These are phyloP conservation scores for Myxozyma vanderwaltii DNA, from an alignment of 805 yeast species.

Conservation along the genomic window DNA sequence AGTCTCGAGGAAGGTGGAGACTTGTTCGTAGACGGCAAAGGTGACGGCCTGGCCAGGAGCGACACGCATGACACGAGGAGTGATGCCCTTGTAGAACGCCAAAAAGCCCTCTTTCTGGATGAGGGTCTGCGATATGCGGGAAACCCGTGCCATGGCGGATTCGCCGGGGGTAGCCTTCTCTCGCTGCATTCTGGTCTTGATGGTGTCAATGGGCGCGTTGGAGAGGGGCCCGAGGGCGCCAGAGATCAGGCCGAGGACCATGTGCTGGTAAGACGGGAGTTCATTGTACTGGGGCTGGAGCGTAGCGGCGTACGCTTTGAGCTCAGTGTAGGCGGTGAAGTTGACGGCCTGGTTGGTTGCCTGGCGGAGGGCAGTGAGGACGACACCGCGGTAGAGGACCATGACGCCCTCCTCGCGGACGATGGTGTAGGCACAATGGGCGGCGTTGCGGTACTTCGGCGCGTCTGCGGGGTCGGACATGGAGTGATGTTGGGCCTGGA, in stretches of 20 bases:
- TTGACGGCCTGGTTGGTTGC: conserved; percentile 98
- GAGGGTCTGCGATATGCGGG: conserved; percentile 76
- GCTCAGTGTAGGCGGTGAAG: conserved; percentile 88
- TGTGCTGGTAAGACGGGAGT: conserved; percentile 93
- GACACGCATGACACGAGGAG: conserved; percentile 98
- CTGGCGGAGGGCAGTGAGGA: conserved; percentile 95
- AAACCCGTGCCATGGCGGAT: conserved; percentile 75
- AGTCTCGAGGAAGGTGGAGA: conserved; percentile 62
- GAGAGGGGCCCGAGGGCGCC: conserved; percentile 98
- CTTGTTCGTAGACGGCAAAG: conserved; percentile 91
- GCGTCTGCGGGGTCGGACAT: conserved; percentile 72
- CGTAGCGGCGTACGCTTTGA: conserved; percentile 69
- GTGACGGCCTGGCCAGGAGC: conserved; percentile 99
- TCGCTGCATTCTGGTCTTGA: conserved; percentile 94
- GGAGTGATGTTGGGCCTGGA: conserved; percentile 93
- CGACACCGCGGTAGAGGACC: conserved; percentile 90
- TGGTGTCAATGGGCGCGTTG: conserved; percentile 96
- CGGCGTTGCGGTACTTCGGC: conserved; percentile 89
- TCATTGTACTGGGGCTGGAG: conserved; percentile 54
- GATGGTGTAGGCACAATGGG: conserved; percentile 83
- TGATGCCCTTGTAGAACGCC: conserved; percentile 93
- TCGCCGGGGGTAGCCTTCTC: conserved; percentile 65
- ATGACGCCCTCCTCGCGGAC: conserved; percentile 87
- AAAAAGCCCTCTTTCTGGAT: conserved; percentile 85
- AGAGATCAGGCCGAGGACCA: conserved; percentile 82